Base-by-base conservation (phyloP, 257 asterid genomes). In the Handroanthus guayacan region DNA sequence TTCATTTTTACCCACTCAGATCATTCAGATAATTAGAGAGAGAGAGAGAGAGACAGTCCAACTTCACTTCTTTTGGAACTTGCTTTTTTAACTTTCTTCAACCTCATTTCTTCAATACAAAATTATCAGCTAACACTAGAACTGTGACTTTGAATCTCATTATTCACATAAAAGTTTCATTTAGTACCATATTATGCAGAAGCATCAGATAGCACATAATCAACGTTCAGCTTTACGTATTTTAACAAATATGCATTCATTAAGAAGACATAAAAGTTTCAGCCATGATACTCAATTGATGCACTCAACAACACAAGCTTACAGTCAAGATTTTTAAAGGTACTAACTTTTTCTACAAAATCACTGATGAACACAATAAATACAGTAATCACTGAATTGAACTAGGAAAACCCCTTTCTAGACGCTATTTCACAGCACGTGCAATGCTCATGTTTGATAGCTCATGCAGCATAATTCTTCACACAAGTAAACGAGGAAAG, bases 401-500 rank as follows among this genome's bases (percentile, higher is more conserved):
- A 67, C 5, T 47, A 65, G 75, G 52, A 47, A 38, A 20, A 37
- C 36, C 10, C 38, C 12, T 14, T 56, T 25, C 14, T 9, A 31
- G 25, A 44, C 36, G 5, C 4, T 61, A 44, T 43, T 45, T 43
- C 57, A 54, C 41, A 71, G 52, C 55, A 44, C 39, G 1, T 25
- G 31, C 31, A 25, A 25, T 25, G 31, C 31, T 25, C 31, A 20
- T 55, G 31, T 71, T 64, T 57, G 37, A 54, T 5, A 36, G 71
- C 14, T 13, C 4, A 54, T 48, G 11, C 47, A 9, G 25, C 17
- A 60, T 25, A 34, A 8, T 73, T 18, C 68, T 63, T 14, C 9
- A 74, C 7, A 51, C 54, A 1, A 60, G 54, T n/a, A 80, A 62
- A 72, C 25, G 12, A 50, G 37, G 79, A 55, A 66, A 66, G 77